Percentiles rank a stretch among this genome's conserved stretches.
phyloP scores from a whole-genome alignment of 805 yeast species.

The Huiozyma sinensis region DNA sequence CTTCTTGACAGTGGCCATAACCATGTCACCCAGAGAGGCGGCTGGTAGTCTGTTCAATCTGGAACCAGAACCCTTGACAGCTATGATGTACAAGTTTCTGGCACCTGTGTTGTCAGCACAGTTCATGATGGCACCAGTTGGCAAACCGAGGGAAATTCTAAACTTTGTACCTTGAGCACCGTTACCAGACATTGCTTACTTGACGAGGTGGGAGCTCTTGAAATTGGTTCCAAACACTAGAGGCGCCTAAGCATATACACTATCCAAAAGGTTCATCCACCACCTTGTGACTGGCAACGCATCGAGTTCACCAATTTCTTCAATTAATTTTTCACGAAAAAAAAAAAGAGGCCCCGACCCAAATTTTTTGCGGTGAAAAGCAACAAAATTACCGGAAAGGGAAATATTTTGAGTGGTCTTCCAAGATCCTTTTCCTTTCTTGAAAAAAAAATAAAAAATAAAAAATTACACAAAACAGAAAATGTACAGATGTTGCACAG shows the following conservation, averaged over 20 bases:
- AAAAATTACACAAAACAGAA: too few relatives aligned
- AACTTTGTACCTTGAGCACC: conserved; percentile 99
- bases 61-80: conserved; percentile 99
- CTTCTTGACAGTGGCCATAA: conserved; percentile 98
- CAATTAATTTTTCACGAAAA: too few relatives aligned
- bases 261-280: too few relatives aligned
- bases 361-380: not conserved
- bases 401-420: too few relatives aligned
- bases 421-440: not conserved
- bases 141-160: conserved; percentile 99
- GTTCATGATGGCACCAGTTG: conserved; percentile 98
- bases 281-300: too few relatives aligned
- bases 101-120: conserved; percentile 99
- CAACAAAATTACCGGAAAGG: not conserved
- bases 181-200: conserved; percentile 57
- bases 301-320: too few relatives aligned
- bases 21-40: conserved; percentile 99
- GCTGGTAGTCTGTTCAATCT: conserved; percentile 99
- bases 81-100: conserved; percentile 94
- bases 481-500: not conserved
- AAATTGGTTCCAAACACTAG: not conserved
- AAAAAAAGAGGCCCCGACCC: not conserved
- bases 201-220: conserved; percentile 21
- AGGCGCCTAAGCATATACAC: too few relatives aligned
- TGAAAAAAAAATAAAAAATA: not conserved